Evolutionary conservation across 2,329 filamentous ascomycete genomes (phyloP).

Genomic region (Myriosclerotinia curreyana): DNA sequence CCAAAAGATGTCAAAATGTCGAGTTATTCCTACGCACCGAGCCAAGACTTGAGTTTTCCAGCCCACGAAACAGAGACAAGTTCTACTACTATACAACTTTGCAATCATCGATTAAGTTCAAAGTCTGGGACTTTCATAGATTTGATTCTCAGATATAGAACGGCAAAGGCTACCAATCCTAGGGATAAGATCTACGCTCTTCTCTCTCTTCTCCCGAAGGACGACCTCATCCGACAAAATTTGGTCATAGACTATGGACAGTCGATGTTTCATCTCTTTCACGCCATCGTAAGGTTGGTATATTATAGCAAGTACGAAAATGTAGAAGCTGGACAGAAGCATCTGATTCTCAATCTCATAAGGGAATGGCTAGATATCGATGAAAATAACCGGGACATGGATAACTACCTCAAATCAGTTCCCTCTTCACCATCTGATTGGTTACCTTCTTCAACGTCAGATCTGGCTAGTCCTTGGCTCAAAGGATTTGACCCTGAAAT

Average conservation of each 20-base stretch:
- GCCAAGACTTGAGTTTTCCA: not conserved
- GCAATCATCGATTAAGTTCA: slow-evolving; percentile 1
- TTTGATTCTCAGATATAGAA: not conserved
- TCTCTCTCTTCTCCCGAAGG: slow-evolving; percentile 13
- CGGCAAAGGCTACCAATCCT: slow-evolving; percentile 2
- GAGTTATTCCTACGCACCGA: not conserved
- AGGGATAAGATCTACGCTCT: slow-evolving; percentile 18
- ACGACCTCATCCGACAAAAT: slow-evolving; percentile 5
- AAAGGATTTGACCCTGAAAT: not conserved
- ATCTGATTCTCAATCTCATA: not conserved
- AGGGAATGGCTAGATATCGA: not conserved
- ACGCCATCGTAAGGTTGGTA: not conserved
- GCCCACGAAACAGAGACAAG: not conserved
- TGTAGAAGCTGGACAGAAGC: not conserved
- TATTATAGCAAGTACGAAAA: not conserved
- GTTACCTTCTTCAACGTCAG: not conserved
- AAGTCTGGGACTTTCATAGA: not conserved
- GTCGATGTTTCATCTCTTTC: not conserved
- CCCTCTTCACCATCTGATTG: slow-evolving; percentile 4
- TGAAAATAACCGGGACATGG: slow-evolving; percentile 1
- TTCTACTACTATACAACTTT: not conserved
- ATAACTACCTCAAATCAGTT: not conserved
- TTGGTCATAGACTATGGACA: slow-evolving; percentile 6
- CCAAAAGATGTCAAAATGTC: not conserved
- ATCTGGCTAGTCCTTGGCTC: not conserved